phyloP scores from a whole-genome alignment of 2,329 filamentous ascomycete species.

The Botryosphaeria dothidea region DNA sequence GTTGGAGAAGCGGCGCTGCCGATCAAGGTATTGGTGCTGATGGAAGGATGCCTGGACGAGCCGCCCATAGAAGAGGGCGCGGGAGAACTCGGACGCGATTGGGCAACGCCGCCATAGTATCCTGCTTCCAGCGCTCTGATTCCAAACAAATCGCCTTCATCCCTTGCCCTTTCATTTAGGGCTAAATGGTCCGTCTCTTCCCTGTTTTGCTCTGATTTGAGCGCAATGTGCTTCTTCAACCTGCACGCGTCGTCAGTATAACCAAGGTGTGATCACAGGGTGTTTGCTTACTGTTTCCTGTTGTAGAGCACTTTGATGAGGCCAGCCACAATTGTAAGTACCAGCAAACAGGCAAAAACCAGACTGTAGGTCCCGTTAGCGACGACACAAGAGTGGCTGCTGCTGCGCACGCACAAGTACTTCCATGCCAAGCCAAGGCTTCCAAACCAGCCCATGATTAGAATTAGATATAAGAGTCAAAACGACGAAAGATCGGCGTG shows the following conservation, averaged over 20 bases:
- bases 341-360: constrained; percentile 34
- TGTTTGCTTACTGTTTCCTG: constrained; percentile 33
- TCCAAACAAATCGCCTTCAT: constrained; percentile 42
- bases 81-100: constrained; percentile 40
- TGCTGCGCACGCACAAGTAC: constrained; percentile 33
- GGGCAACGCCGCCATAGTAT: constrained; percentile 42
- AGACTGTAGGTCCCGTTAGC: constrained; percentile 29
- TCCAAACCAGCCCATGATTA: constrained; percentile 29
- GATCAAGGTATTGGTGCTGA: constrained; percentile 37
- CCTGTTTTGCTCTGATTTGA: constrained; percentile 28
- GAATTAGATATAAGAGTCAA: constrained; percentile 1
- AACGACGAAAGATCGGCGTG: background rate
- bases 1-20: constrained; percentile 34
- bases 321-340: constrained; percentile 34
- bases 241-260: constrained; percentile 22
- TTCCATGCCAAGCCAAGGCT: constrained; percentile 39
- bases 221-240: constrained; percentile 31
- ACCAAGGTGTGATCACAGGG: background rate
- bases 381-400: background rate
- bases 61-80: constrained; percentile 28
- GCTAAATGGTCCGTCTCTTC: constrained; percentile 36
- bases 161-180: constrained; percentile 37
- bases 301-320: constrained; percentile 37
- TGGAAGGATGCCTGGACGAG: constrained; percentile 26
- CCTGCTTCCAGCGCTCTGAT: constrained; percentile 44